A percentile compares a stretch with the other conserved stretches of the same genome.
These are phyloP conservation scores for Sclerotinia glacialis DNA, from an alignment of 2,329 filamentous ascomycete genomes.

Conservation along the genomic window DNA sequence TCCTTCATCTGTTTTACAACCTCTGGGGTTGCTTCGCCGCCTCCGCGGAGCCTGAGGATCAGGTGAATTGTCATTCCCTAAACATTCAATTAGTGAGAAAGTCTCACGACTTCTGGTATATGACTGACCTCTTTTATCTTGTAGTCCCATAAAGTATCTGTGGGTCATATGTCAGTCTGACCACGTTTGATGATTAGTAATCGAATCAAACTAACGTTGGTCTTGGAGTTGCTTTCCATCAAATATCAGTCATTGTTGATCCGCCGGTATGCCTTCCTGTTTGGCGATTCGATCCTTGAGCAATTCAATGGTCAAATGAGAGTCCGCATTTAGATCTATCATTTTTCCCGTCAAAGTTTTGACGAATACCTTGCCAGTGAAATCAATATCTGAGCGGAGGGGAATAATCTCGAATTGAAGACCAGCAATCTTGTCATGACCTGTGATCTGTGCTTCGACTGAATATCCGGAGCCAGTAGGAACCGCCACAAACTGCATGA, in stretches of 20 bases:
- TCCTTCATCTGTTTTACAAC: background rate
- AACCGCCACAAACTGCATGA: conserved; percentile 23
- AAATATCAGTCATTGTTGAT: background rate
- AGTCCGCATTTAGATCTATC: background rate
- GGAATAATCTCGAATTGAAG: conserved; percentile 21
- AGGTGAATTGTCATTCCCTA: background rate
- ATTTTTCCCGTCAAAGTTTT: background rate
- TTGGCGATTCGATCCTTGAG: background rate
- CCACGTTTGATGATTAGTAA: background rate
- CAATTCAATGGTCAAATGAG: background rate
- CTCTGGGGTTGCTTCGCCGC: background rate
- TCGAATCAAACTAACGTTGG: background rate
- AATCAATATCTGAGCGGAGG: background rate
- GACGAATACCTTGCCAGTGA: background rate
- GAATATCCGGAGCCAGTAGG: conserved; percentile 21
- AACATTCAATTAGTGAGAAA: background rate
- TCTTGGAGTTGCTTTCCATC: background rate
- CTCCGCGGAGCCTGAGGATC: background rate
- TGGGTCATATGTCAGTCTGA: background rate
- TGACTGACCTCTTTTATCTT: background rate
- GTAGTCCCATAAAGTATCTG: background rate
- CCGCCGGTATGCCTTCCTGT: background rate
- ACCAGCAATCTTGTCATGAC: conserved; percentile 9
- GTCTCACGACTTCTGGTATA: no score
- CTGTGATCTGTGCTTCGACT: conserved; percentile 21